Evolutionary conservation across 73 alveolate species (phyloP).

Genomic region (Paramecium octaurelia): DNA sequence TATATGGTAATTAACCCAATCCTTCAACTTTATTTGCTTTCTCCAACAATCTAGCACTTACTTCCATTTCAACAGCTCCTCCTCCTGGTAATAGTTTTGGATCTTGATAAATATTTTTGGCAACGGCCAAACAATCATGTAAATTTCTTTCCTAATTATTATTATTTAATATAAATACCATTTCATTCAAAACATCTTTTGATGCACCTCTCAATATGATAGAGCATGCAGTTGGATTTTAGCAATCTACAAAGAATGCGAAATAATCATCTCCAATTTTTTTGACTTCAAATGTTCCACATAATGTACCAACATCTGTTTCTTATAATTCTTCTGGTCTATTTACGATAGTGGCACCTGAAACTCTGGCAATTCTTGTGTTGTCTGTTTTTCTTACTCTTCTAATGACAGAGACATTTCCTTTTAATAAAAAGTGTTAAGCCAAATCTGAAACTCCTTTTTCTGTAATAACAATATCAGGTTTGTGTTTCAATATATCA

Average conservation of each 20-base stretch:
- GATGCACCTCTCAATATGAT: constrained; percentile 98
- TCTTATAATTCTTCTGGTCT: constrained; percentile 96
- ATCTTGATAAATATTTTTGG: constrained; percentile 94
- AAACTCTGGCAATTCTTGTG: constrained; percentile 91
- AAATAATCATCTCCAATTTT: constrained; percentile 97
- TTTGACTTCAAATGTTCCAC: constrained; percentile 93
- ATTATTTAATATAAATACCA: constrained; percentile 3
- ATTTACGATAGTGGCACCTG: constrained; percentile 91
- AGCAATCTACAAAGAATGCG: constrained; percentile 90
- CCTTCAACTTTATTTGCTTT: constrained; percentile 91
- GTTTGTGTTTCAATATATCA: constrained; percentile 90
- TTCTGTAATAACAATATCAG: constrained; percentile 98
- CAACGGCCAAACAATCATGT: constrained; percentile 97
- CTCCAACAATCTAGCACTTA: constrained; percentile 91
- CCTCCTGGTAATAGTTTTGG: constrained; percentile 99
- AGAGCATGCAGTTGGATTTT: constrained; percentile 96
- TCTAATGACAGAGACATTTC: constrained; percentile 87
- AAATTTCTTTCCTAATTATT: constrained; percentile 81
- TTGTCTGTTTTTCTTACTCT: constrained; percentile 98
- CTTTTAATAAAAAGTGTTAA: constrained; percentile 70
- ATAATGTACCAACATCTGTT: constrained; percentile 87
- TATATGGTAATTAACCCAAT: constrained; percentile 92
- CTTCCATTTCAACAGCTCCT: constrained; percentile 99
- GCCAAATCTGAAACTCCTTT: constrained; percentile 94
- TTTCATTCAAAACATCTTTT: constrained; percentile 96